Conservation (phyloP, 176 grass and related monocot species). For the barley (Hordeum vulgare) region DNA sequence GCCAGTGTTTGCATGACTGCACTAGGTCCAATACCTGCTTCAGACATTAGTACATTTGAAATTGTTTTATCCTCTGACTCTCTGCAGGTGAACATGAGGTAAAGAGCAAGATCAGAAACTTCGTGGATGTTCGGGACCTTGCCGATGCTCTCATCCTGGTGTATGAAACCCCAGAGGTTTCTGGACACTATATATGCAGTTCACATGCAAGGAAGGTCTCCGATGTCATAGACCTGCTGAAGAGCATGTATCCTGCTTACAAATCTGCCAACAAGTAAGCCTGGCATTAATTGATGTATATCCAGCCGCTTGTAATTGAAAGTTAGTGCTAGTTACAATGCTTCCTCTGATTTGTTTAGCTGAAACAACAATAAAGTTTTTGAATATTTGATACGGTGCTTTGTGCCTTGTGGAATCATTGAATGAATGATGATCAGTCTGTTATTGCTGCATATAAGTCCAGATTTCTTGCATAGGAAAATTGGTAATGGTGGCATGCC, state of each 20-base stretch:
- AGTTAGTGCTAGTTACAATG: not conserved
- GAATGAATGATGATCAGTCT: not conserved
- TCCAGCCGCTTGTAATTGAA: not conserved
- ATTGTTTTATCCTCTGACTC: not conserved
- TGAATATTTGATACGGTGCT: not conserved
- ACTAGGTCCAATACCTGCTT: not conserved
- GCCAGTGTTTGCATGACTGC: not conserved
- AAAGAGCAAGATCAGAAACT: slow-evolving; percentile 11
- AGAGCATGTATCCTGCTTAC: slow-evolving; percentile 24
- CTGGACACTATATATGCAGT: slow-evolving; percentile 36
- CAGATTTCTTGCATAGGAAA: not conserved
- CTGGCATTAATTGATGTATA: not conserved
- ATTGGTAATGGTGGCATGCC: not conserved
- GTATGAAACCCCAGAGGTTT: slow-evolving; percentile 65
- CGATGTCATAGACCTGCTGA: slow-evolving; percentile 48
- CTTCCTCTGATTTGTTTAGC: not conserved
- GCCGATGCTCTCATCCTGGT: slow-evolving; percentile 58
- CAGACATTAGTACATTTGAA: not conserved
- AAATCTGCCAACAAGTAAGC: slow-evolving; percentile 40
- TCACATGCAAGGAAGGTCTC: slow-evolving; percentile 7
- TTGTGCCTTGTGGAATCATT: not conserved
- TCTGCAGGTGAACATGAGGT: slow-evolving; percentile 24
- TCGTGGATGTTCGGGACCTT: slow-evolving; percentile 70
- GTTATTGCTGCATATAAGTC: not conserved
- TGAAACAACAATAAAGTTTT: not conserved